Evolutionary conservation across 345 rosid genomes (phyloP), one percentile per base, ranked within the genome.

Genomic region (Hibiscus mutabilis): DNA sequence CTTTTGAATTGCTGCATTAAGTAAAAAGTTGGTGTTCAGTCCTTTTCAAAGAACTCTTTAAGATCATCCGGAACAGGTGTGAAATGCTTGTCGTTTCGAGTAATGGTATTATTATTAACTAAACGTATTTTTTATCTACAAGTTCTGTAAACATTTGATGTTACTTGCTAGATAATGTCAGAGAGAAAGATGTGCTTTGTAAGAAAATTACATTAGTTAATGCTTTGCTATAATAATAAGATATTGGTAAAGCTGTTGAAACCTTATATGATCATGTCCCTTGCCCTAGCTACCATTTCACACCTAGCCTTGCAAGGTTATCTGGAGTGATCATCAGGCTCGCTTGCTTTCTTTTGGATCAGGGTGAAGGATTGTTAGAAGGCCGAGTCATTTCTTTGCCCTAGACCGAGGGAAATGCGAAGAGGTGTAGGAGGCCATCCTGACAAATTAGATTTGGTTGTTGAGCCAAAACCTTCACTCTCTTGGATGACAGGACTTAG

Each of bases 21-120:
- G 37, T 33, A 33, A 33, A 33, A 70, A 57, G 60, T 72, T 70
- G 78, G 65, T 59, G 70, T 67, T 69, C 62, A 53, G 13, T 21
- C 7, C 22, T 51, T 16, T 51, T 51, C 22, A 16, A 51, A 16
- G 6, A 51, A 51, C 55, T 3, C 52, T 46, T 13, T 49, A 49
- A 49, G 18, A 49, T 49, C 53, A 14, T 14, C 1, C 3, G 18
- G 53, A 15, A 14, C 6, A 0, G 7, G 2, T 49, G 16, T 49
- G 53, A 15, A 3, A 49, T 15, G 10, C 53, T 14, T 15, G 53
- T 49, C 1, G 8, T 33, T 15, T 53, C 9, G 7, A 53, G 57
- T 0, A 53, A 53, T 18, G 13, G 3, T 19, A 6, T 53, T 52
- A n/a, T 6, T 53, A 53, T 33, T 33, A 33, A 33, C 37, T 33